Base-by-base conservation (phyloP, 208 protist genomes). In the Kentomonas sorsogonicus region DNA sequence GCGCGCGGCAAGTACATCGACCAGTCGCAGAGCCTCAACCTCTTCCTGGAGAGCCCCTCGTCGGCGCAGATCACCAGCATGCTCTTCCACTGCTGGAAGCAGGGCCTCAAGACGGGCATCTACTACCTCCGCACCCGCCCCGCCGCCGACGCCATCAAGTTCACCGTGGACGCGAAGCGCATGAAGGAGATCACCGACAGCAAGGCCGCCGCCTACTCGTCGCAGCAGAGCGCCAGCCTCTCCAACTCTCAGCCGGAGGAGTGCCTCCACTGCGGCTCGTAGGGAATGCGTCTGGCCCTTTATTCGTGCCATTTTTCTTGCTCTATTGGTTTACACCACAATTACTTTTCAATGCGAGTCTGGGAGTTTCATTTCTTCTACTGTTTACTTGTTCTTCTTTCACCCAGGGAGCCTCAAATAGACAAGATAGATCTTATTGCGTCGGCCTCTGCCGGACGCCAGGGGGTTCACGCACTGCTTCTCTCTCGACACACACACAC, bases 61-160 rank as follows among this genome's bases (percentile, higher is more conserved):
- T 91, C 86, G 13, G 72, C 74, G 1, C 98, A 98, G 77, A 86
- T 99, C 30, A 98, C 98, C 5, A 98, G 96, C 7, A 99, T 99
- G 98, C 98, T 99, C 83, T 99, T 99, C 75, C 99, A 99, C 75
- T 86, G 85, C 15, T 99, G 98, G 98, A 83, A 97, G 70, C 86
- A 77, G 41, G 98, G 98, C 23, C 86, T 99, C n/a, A 99, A 99
- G 89, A 99, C 98, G 15, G 98, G 98, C 44, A 98, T 99, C 93
- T 99, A 99, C 82, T 99, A 99, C 90, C 77, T 99, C 15, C 94
- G 98, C 60, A 91, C 91, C 9, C 80, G 92, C 44, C 86, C 97
- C 11, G 98, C 98, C 11, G 97, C 96, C n/a, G 95, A 99, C 63
- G 98, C 98, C n/a, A 99, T 99, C 78, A 97, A 99, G 95, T 99